These are phyloP conservation scores for Vitis riparia DNA, from an alignment of 164 flowering plant species.

Conservation along the genomic window DNA sequence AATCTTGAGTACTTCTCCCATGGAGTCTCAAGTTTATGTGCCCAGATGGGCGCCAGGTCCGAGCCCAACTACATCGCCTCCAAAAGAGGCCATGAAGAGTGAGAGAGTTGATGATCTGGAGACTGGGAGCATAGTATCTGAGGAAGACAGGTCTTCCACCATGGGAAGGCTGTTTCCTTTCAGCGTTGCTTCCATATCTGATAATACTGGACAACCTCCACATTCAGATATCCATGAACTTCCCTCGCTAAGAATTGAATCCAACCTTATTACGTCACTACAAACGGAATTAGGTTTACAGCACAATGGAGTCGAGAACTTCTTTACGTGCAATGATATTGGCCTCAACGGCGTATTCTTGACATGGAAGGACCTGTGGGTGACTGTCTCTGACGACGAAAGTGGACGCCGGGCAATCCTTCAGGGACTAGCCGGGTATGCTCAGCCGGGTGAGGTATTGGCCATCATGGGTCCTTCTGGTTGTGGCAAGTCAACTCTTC, in stretches of 20 bases:
- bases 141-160: background rate
- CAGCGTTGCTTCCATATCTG: background rate
- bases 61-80: no score
- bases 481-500: slow-evolving; percentile 28
- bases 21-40: no score
- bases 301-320: no score
- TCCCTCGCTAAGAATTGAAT: background rate
- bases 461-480: slow-evolving; percentile 35
- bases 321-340: background rate
- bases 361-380: slow-evolving; percentile 26
- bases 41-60: no score
- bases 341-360: background rate
- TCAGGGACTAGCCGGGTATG: slow-evolving; percentile 20
- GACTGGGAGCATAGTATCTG: slow-evolving; percentile 1
- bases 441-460: slow-evolving; percentile 14
- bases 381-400: slow-evolving; percentile 8
- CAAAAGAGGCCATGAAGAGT: no score
- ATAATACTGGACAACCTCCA: background rate
- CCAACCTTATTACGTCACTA: background rate
- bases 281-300: no score
- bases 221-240: background rate
- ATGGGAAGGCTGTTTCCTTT: background rate
- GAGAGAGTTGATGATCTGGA: no score
- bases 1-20: no score
- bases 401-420: slow-evolving; percentile 5